Evolutionary conservation across 2,329 filamentous ascomycete species (phyloP).

Genomic region (Fusarium sp.): DNA sequence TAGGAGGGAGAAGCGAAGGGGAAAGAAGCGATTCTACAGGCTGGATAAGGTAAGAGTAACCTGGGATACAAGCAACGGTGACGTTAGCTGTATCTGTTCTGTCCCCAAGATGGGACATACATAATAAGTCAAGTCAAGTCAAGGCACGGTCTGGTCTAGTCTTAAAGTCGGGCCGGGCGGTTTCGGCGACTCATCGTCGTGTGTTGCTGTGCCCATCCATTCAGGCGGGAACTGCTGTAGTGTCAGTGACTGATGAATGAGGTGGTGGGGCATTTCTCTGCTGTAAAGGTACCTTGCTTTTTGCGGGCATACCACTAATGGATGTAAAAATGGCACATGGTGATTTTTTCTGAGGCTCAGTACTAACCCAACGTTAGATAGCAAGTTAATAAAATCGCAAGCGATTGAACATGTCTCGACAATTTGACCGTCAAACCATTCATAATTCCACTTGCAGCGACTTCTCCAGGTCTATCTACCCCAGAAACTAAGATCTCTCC

Average conservation of each 20-base stretch:
- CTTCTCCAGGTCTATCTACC: background rate
- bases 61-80: slow-evolving; percentile 29
- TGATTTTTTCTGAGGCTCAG: slow-evolving; percentile 16
- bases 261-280: slow-evolving; percentile 26
- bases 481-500: background rate
- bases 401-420: slow-evolving; percentile 4
- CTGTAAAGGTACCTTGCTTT: slow-evolving; percentile 28
- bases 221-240: slow-evolving; percentile 7
- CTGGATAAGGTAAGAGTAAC: slow-evolving; percentile 13
- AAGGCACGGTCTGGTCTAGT: slow-evolving; percentile 2
- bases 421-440: background rate
- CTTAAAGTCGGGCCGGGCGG: slow-evolving; percentile 40
- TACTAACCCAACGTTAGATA: background rate
- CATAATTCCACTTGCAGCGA: background rate
- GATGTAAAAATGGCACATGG: slow-evolving; percentile 34
- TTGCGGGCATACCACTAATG: background rate
- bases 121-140: background rate
- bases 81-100: slow-evolving; percentile 37
- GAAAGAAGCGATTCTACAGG: slow-evolving; percentile 8
- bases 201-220: slow-evolving; percentile 23
- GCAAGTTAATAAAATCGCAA: background rate
- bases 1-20: slow-evolving; percentile 15
- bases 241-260: background rate
- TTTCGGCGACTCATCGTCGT: slow-evolving; percentile 43
- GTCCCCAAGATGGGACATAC: background rate